A percentile compares a stretch with the other conserved stretches of the same genome.
These are phyloP conservation scores for Ceratobasidium sp. DNA, from an alignment of 1,284 basidiomycete genomes.

Conservation along the genomic window DNA sequence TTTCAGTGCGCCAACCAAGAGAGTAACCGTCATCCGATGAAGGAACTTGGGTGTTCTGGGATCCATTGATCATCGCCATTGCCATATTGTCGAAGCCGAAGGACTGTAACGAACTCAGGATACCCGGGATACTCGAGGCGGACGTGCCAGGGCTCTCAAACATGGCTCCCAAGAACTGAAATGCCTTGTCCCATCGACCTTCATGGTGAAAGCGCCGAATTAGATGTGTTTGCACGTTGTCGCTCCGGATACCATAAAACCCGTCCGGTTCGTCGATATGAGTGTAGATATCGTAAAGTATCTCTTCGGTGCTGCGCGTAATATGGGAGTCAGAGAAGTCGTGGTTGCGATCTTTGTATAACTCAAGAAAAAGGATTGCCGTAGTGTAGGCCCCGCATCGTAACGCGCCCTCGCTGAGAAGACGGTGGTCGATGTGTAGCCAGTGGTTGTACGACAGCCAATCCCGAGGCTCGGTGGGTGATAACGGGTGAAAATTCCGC, in stretches of 20 bases:
- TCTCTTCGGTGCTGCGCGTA: conserved; percentile 61
- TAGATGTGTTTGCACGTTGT: conserved; percentile 79
- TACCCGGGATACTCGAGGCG: conserved; percentile 61
- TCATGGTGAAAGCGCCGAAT: conserved; percentile 92
- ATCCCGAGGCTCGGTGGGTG: conserved; percentile 59
- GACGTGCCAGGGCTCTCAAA: conserved; percentile 67
- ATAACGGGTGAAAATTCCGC: conserved; percentile 64
- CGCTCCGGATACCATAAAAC: conserved; percentile 87
- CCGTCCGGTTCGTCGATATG: conserved; percentile 98
- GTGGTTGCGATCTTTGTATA: conserved; percentile 55
- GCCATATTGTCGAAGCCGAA: conserved; percentile 90
- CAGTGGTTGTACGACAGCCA: conserved; percentile 80
- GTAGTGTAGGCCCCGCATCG: conserved; percentile 87
- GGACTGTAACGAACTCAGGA: conserved; percentile 81
- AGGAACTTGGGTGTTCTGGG: conserved; percentile 53
- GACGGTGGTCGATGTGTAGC: conserved; percentile 80
- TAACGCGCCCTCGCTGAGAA: conserved; percentile 81
- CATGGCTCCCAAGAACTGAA: conserved; percentile 87
- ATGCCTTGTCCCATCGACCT: conserved; percentile 89
- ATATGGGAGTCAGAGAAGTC: conserved; percentile 52
- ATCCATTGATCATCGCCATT: conserved; percentile 65
- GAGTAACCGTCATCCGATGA: conserved; percentile 73
- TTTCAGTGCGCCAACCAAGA: conserved; percentile 88
- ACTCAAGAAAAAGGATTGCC: conserved; percentile 88
- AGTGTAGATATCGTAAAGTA: conserved; percentile 91